Conservation (phyloP, 345 rosid genomes). For the Eucalyptus sp. region DNA sequence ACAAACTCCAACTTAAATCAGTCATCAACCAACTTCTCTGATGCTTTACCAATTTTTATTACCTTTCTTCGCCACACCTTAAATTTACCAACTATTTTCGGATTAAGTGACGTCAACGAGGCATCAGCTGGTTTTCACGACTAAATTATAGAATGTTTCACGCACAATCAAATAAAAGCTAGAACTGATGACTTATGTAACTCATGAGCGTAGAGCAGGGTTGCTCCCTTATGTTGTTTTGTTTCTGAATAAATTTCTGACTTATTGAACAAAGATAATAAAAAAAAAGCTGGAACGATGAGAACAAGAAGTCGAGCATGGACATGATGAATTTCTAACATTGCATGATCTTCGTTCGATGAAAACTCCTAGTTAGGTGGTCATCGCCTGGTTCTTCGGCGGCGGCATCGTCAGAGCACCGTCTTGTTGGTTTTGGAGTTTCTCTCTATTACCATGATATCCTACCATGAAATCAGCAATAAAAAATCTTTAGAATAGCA, state of each 20-base stretch:
- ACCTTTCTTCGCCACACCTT: not conserved
- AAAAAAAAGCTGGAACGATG: not conserved
- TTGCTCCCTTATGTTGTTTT: not conserved
- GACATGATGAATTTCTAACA: not conserved
- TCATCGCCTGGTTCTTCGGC: not conserved
- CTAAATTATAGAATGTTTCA: not conserved
- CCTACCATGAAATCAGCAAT: not conserved
- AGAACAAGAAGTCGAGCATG: not conserved
- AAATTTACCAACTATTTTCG: not conserved
- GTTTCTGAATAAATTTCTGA: not conserved
- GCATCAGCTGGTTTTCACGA: not conserved
- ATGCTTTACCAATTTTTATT: not conserved
- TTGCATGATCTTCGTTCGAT: not conserved
- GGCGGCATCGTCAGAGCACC: not conserved
- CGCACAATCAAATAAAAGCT: not conserved
- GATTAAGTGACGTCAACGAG: not conserved
- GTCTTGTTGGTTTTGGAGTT: not conserved
- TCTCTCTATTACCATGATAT: constrained; percentile 4
- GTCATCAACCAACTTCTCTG: not conserved
- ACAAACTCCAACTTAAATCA: not conserved
- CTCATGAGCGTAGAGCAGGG: not conserved
- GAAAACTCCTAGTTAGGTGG: not conserved
- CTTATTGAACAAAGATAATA: not conserved
- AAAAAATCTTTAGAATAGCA: not conserved
- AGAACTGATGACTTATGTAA: not conserved